Conservation (phyloP, 1,139 yeast genomes). For the Taphrina flavorubra region DNA sequence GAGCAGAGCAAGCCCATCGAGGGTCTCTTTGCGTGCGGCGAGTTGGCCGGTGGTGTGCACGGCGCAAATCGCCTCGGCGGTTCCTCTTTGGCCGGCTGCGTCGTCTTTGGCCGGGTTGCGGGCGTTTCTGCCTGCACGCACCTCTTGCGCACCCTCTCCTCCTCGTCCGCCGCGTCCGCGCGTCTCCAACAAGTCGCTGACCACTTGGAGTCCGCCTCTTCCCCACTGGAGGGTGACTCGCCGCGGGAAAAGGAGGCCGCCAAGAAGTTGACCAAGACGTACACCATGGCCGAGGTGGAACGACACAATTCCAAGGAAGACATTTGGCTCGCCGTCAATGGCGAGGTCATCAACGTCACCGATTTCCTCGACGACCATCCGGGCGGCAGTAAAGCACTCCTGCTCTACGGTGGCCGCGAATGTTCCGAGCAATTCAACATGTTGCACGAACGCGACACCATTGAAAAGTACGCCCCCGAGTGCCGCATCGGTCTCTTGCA, state of each 20-base stretch:
- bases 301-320: conserved; percentile 68
- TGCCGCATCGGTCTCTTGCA: conserved; percentile 57
- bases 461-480: conserved; percentile 58
- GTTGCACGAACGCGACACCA: conserved; percentile 62
- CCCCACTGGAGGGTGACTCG: conserved; percentile 11
- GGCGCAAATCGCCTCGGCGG: conserved; percentile 81
- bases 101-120: conserved; percentile 74
- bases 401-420: conserved; percentile 64
- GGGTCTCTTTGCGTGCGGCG: conserved; percentile 79
- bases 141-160: conserved; percentile 20
- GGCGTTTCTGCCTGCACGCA: conserved; percentile 53
- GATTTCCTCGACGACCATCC: conserved; percentile 61
- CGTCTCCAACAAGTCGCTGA: conserved; percentile 38
- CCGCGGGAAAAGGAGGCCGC: conserved; percentile 21
- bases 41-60: conserved; percentile 82
- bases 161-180: conserved; percentile 32
- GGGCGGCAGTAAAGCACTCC: conserved; percentile 61
- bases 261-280: conserved; percentile 48
- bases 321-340: conserved; percentile 65
- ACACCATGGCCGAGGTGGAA: conserved; percentile 57
- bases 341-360: conserved; percentile 61
- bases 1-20: conserved; percentile 56
- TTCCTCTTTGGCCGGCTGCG: conserved; percentile 76
- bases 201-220: conserved; percentile 22
- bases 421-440: conserved; percentile 67